A percentile compares a stretch with the other conserved stretches of the same genome.
Evolutionary conservation across 2,329 filamentous ascomycete genomes (phyloP).

Genomic region (Anthostomella pinea): DNA sequence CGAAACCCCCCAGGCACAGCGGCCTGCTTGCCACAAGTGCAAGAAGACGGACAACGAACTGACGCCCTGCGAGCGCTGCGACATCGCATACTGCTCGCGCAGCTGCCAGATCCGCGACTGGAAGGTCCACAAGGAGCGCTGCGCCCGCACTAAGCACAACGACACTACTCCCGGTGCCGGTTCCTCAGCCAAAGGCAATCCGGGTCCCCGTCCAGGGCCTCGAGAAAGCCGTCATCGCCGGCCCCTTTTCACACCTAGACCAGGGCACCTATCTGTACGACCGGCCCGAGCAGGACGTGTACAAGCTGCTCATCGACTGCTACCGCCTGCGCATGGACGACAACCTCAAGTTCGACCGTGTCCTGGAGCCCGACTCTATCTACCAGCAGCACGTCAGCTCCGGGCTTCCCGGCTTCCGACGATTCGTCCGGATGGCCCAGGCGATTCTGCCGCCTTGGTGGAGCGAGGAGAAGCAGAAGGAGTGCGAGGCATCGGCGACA

Average conservation of each 20-base stretch:
- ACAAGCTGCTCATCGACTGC: conserved; percentile 43
- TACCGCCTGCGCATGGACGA: conserved; percentile 48
- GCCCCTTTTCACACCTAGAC: conserved; percentile 41
- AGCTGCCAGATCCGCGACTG: conserved; percentile 51
- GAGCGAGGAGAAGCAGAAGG: conserved; percentile 34
- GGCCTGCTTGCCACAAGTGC: conserved; percentile 3
- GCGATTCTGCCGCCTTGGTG: conserved; percentile 43
- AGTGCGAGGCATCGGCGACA: conserved; percentile 31
- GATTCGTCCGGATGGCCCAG: conserved; percentile 34
- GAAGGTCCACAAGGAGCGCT: conserved; percentile 47
- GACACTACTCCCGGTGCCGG: conserved; percentile 10
- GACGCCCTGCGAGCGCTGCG: conserved; percentile 4
- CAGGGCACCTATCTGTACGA: conserved; percentile 41
- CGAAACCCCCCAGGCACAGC: too few relatives aligned
- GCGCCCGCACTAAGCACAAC: conserved; percentile 29
- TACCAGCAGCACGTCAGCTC: conserved; percentile 24
- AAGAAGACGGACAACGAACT: conserved; percentile 1
- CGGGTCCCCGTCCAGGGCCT: conserved; percentile 26
- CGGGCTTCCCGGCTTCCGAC: conserved; percentile 33
- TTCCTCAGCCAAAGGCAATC: not conserved
- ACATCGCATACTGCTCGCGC: conserved; percentile 39
- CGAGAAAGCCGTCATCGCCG: conserved; percentile 28
- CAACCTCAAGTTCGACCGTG: conserved; percentile 26
- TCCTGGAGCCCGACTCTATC: conserved; percentile 27
- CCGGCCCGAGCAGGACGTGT: conserved; percentile 43